Evolutionary conservation across 2,329 filamentous ascomycete genomes (phyloP), one percentile per base, ranked within the genome.

Genomic region (Penicillium sp.): DNA sequence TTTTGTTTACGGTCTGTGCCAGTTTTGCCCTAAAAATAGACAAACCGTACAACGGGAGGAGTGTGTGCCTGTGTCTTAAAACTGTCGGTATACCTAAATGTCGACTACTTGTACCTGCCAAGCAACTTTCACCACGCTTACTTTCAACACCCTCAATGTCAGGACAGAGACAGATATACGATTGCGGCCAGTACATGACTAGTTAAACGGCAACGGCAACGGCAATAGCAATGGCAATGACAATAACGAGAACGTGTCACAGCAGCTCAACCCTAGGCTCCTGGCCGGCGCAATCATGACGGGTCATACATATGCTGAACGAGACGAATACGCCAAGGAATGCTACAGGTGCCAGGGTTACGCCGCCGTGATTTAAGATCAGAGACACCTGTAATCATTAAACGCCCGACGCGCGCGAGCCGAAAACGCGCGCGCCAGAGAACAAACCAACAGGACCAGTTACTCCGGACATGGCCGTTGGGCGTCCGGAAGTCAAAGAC

Each of bases 391-490:
- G 53, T 46, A 55, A 61, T 63, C 52, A 51, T 58, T 48, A 50
- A 61, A 59, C 58, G 55, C 46, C 30, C 38, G 52, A 56, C 31
- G 26, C 49, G 55, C 54, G 44, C 50, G 58, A 58, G 49, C 56
- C 55, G 56, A 49, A 29, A 66, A 48, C 58, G 63, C 53, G 35
- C 63, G 60, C 56, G 60, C 19, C 23, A 47, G 58, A 54, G 45
- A 61, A 64, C 41, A 58, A 66, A 66, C 56, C 52, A 61, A 64
- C 57, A 64, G 45, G 62, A 65, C 60, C 56, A 53, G 63, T 61
- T 57, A 63, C 61, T 56, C 60, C 64, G 64, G 60, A 65, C 53
- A 60, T 67, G 54, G 60, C 58, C 61, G 63, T 64, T 56, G 50
- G 56, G 61, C 52, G 51, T 64, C 46, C 57, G 48, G 62, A 63